Conservation (phyloP, 805 yeast genomes). For the Schizosaccharomyces pombe region DNA sequence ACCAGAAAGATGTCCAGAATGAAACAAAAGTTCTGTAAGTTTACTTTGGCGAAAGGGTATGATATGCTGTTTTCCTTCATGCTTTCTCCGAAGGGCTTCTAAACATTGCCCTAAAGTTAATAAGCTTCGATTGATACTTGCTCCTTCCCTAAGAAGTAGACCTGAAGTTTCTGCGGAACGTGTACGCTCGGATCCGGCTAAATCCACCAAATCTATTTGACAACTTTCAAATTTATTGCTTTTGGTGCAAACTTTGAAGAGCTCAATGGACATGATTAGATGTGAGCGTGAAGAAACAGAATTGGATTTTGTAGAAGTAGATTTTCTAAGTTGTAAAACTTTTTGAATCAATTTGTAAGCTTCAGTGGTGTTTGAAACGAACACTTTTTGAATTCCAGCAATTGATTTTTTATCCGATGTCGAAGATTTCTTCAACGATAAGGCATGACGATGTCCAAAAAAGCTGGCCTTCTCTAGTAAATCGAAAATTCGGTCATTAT, state of each 20-base stretch:
- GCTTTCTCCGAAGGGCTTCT: constrained; percentile 12
- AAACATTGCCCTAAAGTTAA: constrained; percentile 37
- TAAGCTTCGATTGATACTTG: constrained; percentile 63
- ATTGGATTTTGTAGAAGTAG: neutral
- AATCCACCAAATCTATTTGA: constrained; percentile 40
- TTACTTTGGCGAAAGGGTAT: constrained; percentile 1
- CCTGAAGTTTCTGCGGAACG: constrained; percentile 35
- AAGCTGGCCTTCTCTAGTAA: neutral
- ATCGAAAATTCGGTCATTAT: neutral
- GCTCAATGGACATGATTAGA: neutral
- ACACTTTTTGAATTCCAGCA: constrained; percentile 1
- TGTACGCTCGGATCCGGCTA: constrained; percentile 66
- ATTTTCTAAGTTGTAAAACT: neutral
- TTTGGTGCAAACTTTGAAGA: too few relatives aligned
- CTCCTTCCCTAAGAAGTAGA: constrained; percentile 33
- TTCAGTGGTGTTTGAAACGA: neutral
- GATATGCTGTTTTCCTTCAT: neutral
- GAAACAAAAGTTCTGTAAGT: neutral
- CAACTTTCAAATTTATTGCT: too few relatives aligned
- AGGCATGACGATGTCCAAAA: constrained; percentile 1
- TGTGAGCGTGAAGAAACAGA: constrained; percentile 1
- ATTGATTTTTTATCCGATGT: neutral
- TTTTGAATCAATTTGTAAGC: neutral
- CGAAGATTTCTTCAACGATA: neutral
- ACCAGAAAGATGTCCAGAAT: neutral